phyloP scores from a whole-genome alignment of 139 green algal species.

The Picocystis salinarum region DNA sequence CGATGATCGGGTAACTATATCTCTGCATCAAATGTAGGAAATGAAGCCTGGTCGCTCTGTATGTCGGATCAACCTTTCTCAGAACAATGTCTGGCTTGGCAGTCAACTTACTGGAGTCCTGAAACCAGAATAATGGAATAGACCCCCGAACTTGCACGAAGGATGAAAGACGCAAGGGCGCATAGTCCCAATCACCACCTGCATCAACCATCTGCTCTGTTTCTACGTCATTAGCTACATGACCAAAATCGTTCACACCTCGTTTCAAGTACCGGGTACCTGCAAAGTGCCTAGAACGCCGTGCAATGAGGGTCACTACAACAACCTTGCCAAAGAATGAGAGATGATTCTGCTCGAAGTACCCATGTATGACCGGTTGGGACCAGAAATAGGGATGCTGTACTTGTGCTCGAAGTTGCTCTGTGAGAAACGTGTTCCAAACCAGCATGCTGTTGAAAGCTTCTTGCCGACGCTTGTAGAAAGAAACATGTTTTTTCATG shows the following conservation, averaged over 20 bases:
- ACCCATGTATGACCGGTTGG: constrained; percentile 76
- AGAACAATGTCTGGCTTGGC: constrained; percentile 22
- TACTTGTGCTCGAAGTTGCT: constrained; percentile 30
- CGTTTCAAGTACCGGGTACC: constrained; percentile 88
- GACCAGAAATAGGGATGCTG: constrained; percentile 36
- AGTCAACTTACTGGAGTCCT: constrained; percentile 41
- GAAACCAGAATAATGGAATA: constrained; percentile 85
- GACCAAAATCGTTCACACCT: constrained; percentile 59
- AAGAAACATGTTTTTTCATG: constrained; percentile 1
- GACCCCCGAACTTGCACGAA: constrained; percentile 56
- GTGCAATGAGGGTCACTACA: constrained; percentile 66
- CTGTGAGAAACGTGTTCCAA: constrained; percentile 79
- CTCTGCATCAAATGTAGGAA: constrained; percentile 38
- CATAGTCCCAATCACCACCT: constrained; percentile 4
- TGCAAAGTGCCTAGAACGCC: constrained; percentile 79
- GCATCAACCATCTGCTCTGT: constrained; percentile 46
- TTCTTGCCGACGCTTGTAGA: too few species aligned
- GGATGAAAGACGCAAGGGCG: background rate
- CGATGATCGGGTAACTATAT: constrained; percentile 65
- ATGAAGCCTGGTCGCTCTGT: constrained; percentile 16
- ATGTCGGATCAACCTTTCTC: too few species aligned
- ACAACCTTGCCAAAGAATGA: constrained; percentile 40
- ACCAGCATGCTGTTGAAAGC: constrained; percentile 73
- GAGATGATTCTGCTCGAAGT: constrained; percentile 57
- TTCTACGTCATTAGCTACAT: constrained; percentile 92